Evolutionary conservation across 2,329 filamentous ascomycete species (phyloP).

Genomic region (Decorospora gaudefroyi): DNA sequence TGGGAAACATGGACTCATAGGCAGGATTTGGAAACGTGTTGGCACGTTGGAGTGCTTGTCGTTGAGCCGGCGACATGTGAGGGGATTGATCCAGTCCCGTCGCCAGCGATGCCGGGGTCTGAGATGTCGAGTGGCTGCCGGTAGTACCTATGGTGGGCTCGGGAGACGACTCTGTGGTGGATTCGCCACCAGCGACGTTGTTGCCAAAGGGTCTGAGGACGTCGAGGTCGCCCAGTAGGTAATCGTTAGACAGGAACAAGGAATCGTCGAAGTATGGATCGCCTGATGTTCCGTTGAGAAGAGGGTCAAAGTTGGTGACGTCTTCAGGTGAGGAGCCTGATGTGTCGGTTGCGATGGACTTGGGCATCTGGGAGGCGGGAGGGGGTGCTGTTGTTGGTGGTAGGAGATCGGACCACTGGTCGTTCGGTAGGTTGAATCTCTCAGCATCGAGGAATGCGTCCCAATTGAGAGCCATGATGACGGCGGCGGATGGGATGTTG

Average conservation of each 20-base stretch:
- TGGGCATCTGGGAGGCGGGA: constrained; percentile 43
- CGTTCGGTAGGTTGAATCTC: constrained; percentile 44
- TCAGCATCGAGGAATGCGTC: constrained; percentile 47
- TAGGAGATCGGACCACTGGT: constrained; percentile 47
- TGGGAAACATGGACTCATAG: constrained; percentile 46
- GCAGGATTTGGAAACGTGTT: constrained; percentile 43
- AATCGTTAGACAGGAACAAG: constrained; percentile 46
- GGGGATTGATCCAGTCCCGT: constrained; percentile 30
- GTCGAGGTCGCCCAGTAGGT: constrained; percentile 49
- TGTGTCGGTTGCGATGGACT: constrained; percentile 41
- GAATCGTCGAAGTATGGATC: constrained; percentile 47
- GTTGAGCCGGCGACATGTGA: constrained; percentile 33
- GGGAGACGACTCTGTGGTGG: constrained; percentile 47
- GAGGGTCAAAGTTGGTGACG: constrained; percentile 38
- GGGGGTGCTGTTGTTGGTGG: constrained; percentile 32
- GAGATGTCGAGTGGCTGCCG: constrained; percentile 28
- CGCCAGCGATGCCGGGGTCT: constrained; percentile 30
- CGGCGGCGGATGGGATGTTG: constrained; percentile 33
- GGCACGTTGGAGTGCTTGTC: constrained; percentile 32
- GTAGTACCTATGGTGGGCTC: constrained; percentile 37
- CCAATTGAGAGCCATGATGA: constrained; percentile 49
- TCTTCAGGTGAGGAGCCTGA: constrained; percentile 41
- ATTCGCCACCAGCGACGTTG: constrained; percentile 36
- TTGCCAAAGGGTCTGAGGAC: constrained; percentile 46
- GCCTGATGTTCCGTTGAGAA: constrained; percentile 36